phyloP scores from a whole-genome alignment of 495 filamentous ascomycete genomes.

The Emericellopsis terricola region DNA sequence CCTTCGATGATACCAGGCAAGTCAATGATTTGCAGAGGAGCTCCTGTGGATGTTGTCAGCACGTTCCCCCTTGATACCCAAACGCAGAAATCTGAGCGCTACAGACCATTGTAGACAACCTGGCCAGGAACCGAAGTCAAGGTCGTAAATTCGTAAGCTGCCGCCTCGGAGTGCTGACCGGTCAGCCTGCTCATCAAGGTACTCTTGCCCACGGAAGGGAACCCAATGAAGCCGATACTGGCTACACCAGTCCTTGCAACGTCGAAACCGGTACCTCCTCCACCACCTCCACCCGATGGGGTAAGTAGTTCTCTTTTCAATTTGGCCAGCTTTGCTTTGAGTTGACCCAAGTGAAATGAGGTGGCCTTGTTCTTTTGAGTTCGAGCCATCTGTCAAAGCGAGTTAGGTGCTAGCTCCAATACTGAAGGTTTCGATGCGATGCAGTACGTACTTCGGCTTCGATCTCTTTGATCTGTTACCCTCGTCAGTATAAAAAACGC shows the following conservation, averaged over 20 bases:
- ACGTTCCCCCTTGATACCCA: neutral
- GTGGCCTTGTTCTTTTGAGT: conserved; percentile 99
- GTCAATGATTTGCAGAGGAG: conserved; percentile 97
- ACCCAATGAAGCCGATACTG: conserved; percentile 72
- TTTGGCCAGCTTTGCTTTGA: conserved; percentile 98
- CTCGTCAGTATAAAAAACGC: conserved; percentile 1
- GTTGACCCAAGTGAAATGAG: conserved; percentile 69
- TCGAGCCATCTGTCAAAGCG: conserved; percentile 54
- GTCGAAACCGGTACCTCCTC: conserved; percentile 86
- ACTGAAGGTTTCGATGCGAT: neutral
- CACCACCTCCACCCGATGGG: conserved; percentile 63
- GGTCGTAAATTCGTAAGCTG: conserved; percentile 97
- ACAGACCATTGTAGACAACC: conserved; percentile 71
- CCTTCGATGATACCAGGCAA: conserved; percentile 97
- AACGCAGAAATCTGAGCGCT: neutral
- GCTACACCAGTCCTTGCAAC: conserved; percentile 96
- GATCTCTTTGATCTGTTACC: conserved; percentile 77
- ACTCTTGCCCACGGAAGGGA: conserved; percentile 95
- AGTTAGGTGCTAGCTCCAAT: neutral
- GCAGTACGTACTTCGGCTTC: conserved; percentile 59
- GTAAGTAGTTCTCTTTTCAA: conserved; percentile 90
- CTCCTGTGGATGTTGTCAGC: conserved; percentile 24
- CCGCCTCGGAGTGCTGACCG: conserved; percentile 90
- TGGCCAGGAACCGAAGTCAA: conserved; percentile 94
- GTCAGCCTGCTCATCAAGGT: conserved; percentile 90